Percentiles rank a stretch among this genome's conserved stretches.
Conservation (phyloP, 805 yeast genomes). For the Saturnispora ahearnii region DNA sequence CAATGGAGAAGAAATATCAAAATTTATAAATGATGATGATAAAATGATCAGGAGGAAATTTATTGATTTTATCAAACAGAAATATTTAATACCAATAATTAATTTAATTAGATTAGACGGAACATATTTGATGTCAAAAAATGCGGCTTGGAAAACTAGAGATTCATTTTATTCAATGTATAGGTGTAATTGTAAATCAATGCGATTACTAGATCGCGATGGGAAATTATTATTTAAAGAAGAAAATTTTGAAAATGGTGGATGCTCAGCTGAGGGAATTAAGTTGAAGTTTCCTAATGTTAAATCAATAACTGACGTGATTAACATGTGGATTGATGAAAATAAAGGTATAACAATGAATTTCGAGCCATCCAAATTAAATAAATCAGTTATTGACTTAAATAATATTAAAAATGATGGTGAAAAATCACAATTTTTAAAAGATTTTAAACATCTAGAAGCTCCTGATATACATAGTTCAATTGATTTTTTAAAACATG, state of each 20-base stretch:
- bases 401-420: conserved; percentile 1
- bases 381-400: background rate
- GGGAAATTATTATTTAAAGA: conserved; percentile 1
- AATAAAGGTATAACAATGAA: background rate
- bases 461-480: conserved; percentile 1
- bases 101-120: background rate
- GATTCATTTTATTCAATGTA: conserved; percentile 7
- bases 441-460: conserved; percentile 6
- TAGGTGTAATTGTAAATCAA: conserved; percentile 5
- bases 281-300: conserved; percentile 3
- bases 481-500: conserved; percentile 5
- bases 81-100: background rate
- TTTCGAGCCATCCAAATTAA: background rate
- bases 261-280: background rate
- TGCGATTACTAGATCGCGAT: conserved; percentile 1
- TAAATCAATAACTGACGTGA: background rate
- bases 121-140: background rate
- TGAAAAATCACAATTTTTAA: conserved; percentile 3
- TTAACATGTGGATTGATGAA: conserved; percentile 8
- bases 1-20: conserved; percentile 7
- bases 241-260: background rate
- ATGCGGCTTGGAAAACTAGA: conserved; percentile 9
- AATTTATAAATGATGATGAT: conserved; percentile 5
- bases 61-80: conserved; percentile 2
- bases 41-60: background rate